Conservation (phyloP, 1,284 basidiomycete species). For the Puccinia polysora region DNA sequence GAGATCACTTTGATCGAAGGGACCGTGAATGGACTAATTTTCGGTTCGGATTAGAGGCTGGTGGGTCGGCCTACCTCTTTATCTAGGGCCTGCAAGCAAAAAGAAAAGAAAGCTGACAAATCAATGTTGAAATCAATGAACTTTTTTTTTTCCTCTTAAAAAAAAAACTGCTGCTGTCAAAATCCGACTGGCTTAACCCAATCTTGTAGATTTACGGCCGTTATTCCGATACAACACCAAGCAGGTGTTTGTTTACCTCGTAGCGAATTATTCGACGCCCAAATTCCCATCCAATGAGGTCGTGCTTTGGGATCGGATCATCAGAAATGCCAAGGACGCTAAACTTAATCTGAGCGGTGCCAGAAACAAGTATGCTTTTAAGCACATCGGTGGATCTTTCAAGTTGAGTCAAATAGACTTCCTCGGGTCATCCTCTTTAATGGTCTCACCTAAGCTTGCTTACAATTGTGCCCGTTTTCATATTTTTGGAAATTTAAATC, state of each 20-base stretch:
- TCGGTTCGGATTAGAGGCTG: slow-evolving; percentile 30
- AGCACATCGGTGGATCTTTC: slow-evolving; percentile 70
- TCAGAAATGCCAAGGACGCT: slow-evolving; percentile 70
- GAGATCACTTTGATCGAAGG: slow-evolving; percentile 36
- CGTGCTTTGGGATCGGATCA: slow-evolving; percentile 85
- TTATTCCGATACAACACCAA: slow-evolving; percentile 93
- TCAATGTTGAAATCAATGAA: neutral
- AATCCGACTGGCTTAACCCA: neutral
- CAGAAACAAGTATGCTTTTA: slow-evolving; percentile 77
- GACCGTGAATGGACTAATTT: slow-evolving; percentile 39
- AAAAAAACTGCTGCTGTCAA: neutral
- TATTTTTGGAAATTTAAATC: slow-evolving; percentile 12
- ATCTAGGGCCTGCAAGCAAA: neutral
- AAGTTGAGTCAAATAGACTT: slow-evolving; percentile 59
- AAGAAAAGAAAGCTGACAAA: neutral
- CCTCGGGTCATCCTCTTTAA: neutral
- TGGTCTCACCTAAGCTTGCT: neutral
- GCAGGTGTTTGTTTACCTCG: slow-evolving; percentile 77
- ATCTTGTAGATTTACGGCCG: slow-evolving; percentile 63
- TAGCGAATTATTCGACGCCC: slow-evolving; percentile 69
- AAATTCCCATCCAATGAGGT: slow-evolving; percentile 72
- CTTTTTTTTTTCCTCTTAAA: neutral
- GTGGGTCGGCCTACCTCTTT: neutral
- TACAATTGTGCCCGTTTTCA: neutral
- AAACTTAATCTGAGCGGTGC: slow-evolving; percentile 61